Evolutionary conservation across 2,329 filamentous ascomycete species (phyloP).

Genomic region (Aspergillus candidus): DNA sequence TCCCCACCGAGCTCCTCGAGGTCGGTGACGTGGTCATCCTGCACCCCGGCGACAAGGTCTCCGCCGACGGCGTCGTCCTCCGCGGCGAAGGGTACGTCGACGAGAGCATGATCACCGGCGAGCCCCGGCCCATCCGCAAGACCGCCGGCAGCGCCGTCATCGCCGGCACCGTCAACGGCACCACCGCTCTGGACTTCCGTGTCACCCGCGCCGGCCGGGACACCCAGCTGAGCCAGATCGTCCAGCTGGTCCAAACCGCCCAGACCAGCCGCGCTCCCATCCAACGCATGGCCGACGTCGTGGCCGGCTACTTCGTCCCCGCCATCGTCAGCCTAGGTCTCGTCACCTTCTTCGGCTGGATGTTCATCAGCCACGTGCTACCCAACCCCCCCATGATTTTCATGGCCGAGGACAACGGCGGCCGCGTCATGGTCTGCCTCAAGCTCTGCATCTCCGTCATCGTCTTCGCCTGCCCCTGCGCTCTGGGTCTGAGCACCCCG

Average conservation of each 20-base stretch:
- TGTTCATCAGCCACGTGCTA: constrained; percentile 85
- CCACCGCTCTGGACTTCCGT: constrained; percentile 83
- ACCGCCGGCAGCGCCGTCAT: constrained; percentile 72
- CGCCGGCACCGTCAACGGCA: constrained; percentile 91
- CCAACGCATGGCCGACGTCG: constrained; percentile 80
- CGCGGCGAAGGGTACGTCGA: constrained; percentile 90
- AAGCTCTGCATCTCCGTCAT: constrained; percentile 98
- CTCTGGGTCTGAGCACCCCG: constrained; percentile 88
- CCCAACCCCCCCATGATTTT: constrained; percentile 85
- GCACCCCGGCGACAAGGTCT: constrained; percentile 92
- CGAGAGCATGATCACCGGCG: constrained; percentile 97
- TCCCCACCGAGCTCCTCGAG: constrained; percentile 90
- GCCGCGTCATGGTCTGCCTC: constrained; percentile 91
- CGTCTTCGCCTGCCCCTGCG: constrained; percentile 95
- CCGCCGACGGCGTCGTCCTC: constrained; percentile 81
- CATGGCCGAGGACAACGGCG: constrained; percentile 69
- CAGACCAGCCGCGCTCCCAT: constrained; percentile 93
- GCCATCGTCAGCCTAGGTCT: constrained; percentile 78
- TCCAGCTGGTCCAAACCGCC: constrained; percentile 95
- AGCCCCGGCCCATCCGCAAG: constrained; percentile 92
- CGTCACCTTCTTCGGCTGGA: constrained; percentile 83
- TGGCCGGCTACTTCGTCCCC: constrained; percentile 92
- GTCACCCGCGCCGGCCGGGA: constrained; percentile 90
- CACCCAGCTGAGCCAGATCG: constrained; percentile 95
- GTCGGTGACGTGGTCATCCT: constrained; percentile 90